Base-by-base conservation (phyloP, 257 asterid species). In the Solanum okadae region DNA sequence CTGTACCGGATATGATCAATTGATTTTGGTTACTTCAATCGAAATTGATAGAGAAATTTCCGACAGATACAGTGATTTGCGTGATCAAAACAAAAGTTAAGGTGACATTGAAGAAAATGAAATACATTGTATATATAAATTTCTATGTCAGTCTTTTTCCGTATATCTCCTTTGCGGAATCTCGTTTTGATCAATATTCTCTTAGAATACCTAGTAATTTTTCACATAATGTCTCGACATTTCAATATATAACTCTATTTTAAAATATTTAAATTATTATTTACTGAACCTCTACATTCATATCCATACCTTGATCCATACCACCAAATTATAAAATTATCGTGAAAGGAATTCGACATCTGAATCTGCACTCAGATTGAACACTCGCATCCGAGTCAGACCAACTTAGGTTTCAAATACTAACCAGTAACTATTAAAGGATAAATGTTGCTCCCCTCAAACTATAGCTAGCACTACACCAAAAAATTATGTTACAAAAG, bases 21-120 rank as follows among this genome's bases (percentile, higher is more conserved):
- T 0, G 0, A 68, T 68, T 68, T 68, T 27, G 2, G 0, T 13
- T 68, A 27, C 34, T 27, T 68, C 0, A 11, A 65, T 0, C 10
- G 0, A 13, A 14, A 68, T 14, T 15, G 10, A 67, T 12, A 4
- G 33, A 11, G 9, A 65, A 65, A 65, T 11, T 65, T 9, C 4
- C 8, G 4, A 65, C 72, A 65, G 0, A 25, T 65, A 25, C 72
- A 27, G 3, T 67, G 22, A 27, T 67, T 67, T 67, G 20, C 7
- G 35, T 67, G 27, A 13, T 27, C 35, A 67, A 67, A 67, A 25
- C 0, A 67, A 25, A 67, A 25, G 35, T 13, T 25, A 1, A 25
- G 33, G 16, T 10, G 3, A 11, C 25, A 11, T 25, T 67, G 0
- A 67, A 67, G 20, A 63, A 63, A n/a, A n/a, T n/a, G 16, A 4